Evolutionary conservation across 352 stramenopile genomes (phyloP).

Genomic region (Phytophthora pinifolia): DNA sequence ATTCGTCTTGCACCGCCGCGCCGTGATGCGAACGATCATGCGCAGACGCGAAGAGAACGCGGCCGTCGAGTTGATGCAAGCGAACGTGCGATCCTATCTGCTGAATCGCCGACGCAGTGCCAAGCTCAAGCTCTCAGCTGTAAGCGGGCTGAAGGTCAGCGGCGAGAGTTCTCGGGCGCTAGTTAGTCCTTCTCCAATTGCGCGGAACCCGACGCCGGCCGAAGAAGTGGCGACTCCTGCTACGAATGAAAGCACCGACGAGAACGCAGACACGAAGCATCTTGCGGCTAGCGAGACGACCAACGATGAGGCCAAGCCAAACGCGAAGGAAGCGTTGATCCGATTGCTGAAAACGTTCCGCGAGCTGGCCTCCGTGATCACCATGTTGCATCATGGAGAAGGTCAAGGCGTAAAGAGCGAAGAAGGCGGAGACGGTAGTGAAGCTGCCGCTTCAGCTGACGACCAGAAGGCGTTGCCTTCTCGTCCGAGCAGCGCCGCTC

Average conservation of each 20-base stretch:
- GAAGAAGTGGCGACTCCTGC: background rate
- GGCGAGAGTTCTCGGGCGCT: conserved; percentile 15
- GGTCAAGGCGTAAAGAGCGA: conserved; percentile 7
- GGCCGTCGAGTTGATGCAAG: conserved; percentile 61
- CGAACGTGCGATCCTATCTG: conserved; percentile 64
- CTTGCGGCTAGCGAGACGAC: background rate
- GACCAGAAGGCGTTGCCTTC: conserved; percentile 3
- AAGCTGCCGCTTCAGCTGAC: background rate
- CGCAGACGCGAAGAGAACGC: conserved; percentile 47
- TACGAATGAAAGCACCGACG: conserved; percentile 4
- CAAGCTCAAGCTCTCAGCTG: conserved; percentile 13
- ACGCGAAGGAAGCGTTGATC: conserved; percentile 23
- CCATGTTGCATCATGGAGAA: conserved; percentile 16
- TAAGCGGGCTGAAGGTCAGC: background rate
- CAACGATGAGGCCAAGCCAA: conserved; percentile 5
- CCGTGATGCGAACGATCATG: conserved; percentile 52
- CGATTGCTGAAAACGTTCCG: conserved; percentile 28
- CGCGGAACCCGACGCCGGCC: conserved; percentile 4
- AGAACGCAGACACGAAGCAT: background rate
- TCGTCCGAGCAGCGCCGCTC: conserved; percentile 1
- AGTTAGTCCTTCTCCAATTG: conserved; percentile 1
- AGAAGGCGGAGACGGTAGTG: background rate
- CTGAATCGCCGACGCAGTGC: conserved; percentile 40
- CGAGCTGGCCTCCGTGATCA: conserved; percentile 31
- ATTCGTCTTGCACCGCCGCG: conserved; percentile 50